Evolutionary conservation across 108 stramenopile genomes (phyloP), one percentile per base, ranked within the genome.

Genomic region (Aurantiochytrium sp.): DNA sequence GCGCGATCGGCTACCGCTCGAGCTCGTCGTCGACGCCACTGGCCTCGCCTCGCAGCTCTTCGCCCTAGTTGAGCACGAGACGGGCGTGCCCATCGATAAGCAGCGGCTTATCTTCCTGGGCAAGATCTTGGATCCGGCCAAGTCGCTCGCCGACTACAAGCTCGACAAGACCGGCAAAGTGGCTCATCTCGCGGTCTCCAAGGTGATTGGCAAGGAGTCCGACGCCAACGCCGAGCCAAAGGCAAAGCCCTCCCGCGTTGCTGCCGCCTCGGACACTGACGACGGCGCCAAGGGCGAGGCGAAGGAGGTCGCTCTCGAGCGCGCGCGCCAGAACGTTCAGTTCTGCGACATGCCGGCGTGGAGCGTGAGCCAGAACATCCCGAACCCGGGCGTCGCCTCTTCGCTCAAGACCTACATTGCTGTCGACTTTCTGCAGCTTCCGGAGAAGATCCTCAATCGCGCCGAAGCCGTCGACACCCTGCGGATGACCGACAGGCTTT

Each of bases 351-450:
- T 68, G 34, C 54, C 42, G 31, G 37, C 24, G 17, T 86, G 86
- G 89, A n/a, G 15, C 85, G 68, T 48, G 6, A 12, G 4, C n/a
- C 24, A 6, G n/a, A 89, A 41, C 37, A 85, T 36, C 4, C 89
- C 89, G 85, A 86, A 89, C 55, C 86, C 89, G 10, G 89, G 89
- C 17, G 68, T 87, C 4, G 37, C 69, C 21, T 32, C 39, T 4
- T 4, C 89, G 1, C 68, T 89, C 27, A 39, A 54, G 22, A 89
- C 87, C 4, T 89, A 89, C 34, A 68, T 87, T 2, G 27, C 89
- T 0, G 68, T 89, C n/a, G 89, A 89, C 85, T 39, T 87, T 27
- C 22, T 89, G 37, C 86, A 87, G 68, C 55, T 89, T 1, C 89
- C 89, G 21, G 37, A 55, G 24, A 31, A 32, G 4, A 85, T 86